Evolutionary conservation across 2,329 filamentous ascomycete species (phyloP).

Genomic region (Venturia pyrina): DNA sequence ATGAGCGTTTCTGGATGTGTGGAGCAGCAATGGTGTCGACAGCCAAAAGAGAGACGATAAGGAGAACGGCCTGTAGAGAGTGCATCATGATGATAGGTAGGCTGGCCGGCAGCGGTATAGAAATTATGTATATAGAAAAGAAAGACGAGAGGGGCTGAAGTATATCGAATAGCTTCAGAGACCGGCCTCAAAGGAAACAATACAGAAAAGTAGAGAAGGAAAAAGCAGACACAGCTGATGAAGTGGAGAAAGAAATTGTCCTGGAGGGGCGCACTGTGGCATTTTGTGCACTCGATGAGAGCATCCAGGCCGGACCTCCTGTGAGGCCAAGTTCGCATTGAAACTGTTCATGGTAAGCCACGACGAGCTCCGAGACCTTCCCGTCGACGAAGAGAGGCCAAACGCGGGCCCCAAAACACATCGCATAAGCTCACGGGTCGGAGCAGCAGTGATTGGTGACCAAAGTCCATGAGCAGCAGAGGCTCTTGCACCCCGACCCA

Average conservation of each 20-base stretch:
- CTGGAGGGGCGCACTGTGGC: background rate
- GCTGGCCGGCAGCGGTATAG: conserved; percentile 13
- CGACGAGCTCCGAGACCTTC: background rate
- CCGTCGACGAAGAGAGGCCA: background rate
- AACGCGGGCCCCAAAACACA: background rate
- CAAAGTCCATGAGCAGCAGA: background rate
- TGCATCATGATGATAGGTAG: conserved; percentile 22
- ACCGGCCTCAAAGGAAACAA: conserved; percentile 10
- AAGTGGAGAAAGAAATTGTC: background rate
- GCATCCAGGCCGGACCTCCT: background rate
- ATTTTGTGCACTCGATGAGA: background rate
- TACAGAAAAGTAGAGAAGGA: background rate
- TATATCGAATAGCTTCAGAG: conserved; percentile 10
- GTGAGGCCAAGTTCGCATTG: background rate
- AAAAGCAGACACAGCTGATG: background rate
- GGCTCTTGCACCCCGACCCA: background rate
- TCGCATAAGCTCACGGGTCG: background rate
- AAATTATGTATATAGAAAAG: conserved; percentile 4
- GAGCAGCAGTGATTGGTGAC: background rate
- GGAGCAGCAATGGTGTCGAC: conserved; percentile 39
- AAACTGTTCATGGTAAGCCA: background rate
- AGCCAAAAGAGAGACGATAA: conserved; percentile 40
- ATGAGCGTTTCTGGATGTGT: conserved; percentile 43
- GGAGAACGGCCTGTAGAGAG: conserved; percentile 24
- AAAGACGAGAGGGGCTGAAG: conserved; percentile 8